Evolutionary conservation across 1,284 basidiomycete genomes (phyloP).

Genomic region (Rhizoctonia solani): DNA sequence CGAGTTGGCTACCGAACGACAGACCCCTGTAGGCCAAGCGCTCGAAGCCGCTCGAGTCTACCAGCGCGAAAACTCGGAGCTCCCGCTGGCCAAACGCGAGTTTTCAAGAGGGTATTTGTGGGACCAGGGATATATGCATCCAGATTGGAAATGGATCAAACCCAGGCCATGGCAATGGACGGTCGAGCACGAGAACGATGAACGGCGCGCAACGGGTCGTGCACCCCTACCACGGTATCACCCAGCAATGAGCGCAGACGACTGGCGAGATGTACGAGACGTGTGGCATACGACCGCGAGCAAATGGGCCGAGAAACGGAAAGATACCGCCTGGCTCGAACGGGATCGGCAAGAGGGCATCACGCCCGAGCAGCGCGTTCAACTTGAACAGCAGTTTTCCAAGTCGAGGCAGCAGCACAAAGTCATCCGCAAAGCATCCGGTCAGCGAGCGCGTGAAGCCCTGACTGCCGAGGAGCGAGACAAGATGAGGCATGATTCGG

Average conservation of each 20-base stretch:
- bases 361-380: constrained; percentile 1
- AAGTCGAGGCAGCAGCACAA: constrained; percentile 22
- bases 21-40: background rate
- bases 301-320: constrained; percentile 29
- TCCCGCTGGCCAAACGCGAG: constrained; percentile 26
- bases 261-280: constrained; percentile 27
- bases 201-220: constrained; percentile 6
- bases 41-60: constrained; percentile 30
- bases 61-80: constrained; percentile 25
- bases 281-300: constrained; percentile 32
- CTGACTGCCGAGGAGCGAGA: constrained; percentile 11
- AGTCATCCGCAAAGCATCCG: constrained; percentile 17
- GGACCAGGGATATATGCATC: constrained; percentile 25
- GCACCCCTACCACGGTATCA: constrained; percentile 13
- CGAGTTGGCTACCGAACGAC: constrained; percentile 3
- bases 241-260: constrained; percentile 26
- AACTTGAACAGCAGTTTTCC: constrained; percentile 17
- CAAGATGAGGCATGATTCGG: constrained; percentile 17
- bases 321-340: constrained; percentile 14
- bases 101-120: constrained; percentile 22
- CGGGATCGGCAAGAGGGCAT: constrained; percentile 17
- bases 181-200: constrained; percentile 29
- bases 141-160: constrained; percentile 27
- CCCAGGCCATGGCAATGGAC: constrained; percentile 15
- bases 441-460: constrained; percentile 8